A percentile compares a stretch with the other conserved stretches of the same genome.
Conservation (phyloP, 805 yeast genomes). For the Wickerhamiella lipophila region DNA sequence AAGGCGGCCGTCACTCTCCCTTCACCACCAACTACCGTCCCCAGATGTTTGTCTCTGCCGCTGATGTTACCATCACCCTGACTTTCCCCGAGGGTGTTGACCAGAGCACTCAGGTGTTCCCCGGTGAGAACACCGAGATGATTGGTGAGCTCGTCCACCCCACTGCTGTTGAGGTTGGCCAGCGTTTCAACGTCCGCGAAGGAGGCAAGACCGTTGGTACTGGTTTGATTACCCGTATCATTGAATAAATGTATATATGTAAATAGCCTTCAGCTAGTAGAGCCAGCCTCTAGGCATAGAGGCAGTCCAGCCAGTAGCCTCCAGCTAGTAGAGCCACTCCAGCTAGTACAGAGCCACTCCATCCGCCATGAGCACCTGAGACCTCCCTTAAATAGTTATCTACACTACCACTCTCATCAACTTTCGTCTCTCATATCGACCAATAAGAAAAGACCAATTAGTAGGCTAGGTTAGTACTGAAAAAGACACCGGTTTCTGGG, state of each 20-base stretch:
- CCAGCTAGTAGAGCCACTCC: no score
- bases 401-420: neutral
- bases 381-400: neutral
- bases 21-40: slow-evolving; percentile 97
- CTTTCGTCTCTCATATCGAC: neutral
- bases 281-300: no score
- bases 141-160: slow-evolving; percentile 78
- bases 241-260: slow-evolving; percentile 32
- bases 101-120: slow-evolving; percentile 81
- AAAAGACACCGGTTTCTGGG: neutral
- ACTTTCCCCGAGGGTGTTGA: slow-evolving; percentile 81
- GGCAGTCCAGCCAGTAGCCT: no score
- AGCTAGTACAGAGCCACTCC: no score
- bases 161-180: slow-evolving; percentile 90
- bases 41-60: slow-evolving; percentile 91
- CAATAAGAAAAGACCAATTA: neutral
- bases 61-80: slow-evolving; percentile 83
- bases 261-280: neutral
- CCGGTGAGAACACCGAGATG: slow-evolving; percentile 98
- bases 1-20: slow-evolving; percentile 99
- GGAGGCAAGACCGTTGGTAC: slow-evolving; percentile 99
- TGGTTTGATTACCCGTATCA: slow-evolving; percentile 87
- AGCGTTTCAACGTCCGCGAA: slow-evolving; percentile 98
- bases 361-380: no score
- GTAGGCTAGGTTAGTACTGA: slow-evolving; percentile 1